Conservation (phyloP, 2,329 filamentous ascomycete genomes). For the Cercospora sp. region DNA sequence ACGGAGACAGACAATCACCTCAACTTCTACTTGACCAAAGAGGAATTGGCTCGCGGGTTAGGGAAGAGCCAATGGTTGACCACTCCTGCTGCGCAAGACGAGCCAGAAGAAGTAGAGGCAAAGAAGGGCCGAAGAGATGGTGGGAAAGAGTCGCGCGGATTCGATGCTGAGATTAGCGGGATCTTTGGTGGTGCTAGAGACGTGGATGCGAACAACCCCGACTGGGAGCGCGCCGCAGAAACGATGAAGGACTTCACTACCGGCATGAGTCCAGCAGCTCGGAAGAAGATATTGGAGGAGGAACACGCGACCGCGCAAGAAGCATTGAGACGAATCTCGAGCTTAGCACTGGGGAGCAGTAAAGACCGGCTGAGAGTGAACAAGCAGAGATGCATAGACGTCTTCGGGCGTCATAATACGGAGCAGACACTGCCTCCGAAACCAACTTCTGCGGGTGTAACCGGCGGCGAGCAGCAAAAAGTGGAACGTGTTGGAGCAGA, state of each 20-base stretch:
- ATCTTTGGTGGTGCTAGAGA: background rate
- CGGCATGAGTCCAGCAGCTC: conserved; percentile 51
- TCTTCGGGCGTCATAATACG: conserved; percentile 88
- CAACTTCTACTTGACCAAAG: conserved; percentile 73
- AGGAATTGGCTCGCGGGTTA: conserved; percentile 67
- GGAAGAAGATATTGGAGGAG: conserved; percentile 37
- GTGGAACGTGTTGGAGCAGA: conserved; percentile 77
- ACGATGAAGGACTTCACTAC: conserved; percentile 15
- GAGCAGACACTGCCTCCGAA: conserved; percentile 69
- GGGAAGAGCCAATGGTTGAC: conserved; percentile 65
- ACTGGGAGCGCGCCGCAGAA: conserved; percentile 15
- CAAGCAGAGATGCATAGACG: conserved; percentile 78
- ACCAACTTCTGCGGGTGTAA: conserved; percentile 33
- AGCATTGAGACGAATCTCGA: conserved; percentile 77
- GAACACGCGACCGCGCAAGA: conserved; percentile 64
- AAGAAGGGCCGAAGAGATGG: background rate
- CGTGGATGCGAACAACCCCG: conserved; percentile 7
- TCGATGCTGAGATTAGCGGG: conserved; percentile 2
- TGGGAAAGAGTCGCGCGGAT: background rate
- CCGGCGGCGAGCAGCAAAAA: conserved; percentile 34
- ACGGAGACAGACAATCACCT: conserved; percentile 52
- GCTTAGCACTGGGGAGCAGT: conserved; percentile 72
- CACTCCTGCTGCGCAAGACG: conserved; percentile 15
- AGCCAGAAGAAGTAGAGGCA: background rate
- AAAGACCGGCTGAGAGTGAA: conserved; percentile 81